Conservation (phyloP, 139 green algal species). For the Trebouxia sp. region DNA sequence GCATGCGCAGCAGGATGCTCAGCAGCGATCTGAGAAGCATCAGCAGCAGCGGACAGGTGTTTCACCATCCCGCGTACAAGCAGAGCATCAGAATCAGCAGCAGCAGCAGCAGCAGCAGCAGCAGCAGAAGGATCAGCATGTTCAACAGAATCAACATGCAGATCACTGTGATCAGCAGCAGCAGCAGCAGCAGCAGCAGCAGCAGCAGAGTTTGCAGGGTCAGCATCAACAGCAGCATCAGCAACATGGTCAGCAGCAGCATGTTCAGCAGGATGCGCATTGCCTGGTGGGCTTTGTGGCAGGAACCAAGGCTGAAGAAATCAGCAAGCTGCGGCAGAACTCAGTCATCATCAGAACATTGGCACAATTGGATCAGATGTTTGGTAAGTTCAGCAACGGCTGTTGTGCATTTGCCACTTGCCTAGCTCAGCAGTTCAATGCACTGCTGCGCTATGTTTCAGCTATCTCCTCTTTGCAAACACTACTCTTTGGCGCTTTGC, state of each 20-base stretch:
- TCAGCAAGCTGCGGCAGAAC: constrained; percentile 41
- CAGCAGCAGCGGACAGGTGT: neutral
- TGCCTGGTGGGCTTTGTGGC: constrained; percentile 67
- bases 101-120: neutral
- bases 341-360: constrained; percentile 54
- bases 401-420: neutral
- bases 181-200: neutral
- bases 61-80: no score
- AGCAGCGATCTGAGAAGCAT: neutral
- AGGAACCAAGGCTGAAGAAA: constrained; percentile 55
- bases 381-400: constrained; percentile 34
- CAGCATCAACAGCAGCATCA: neutral
- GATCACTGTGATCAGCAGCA: neutral
- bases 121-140: neutral
- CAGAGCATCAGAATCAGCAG: neutral
- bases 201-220: neutral
- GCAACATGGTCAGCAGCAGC: neutral
- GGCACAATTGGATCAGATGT: constrained; percentile 78
- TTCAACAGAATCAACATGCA: neutral
- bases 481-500: neutral
- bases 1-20: neutral
- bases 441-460: neutral
- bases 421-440: neutral
- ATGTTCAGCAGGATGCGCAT: neutral
- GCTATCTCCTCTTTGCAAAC: neutral